phyloP scores from a whole-genome alignment of 1,139 yeast genomes.

The Saccharomyces hybrid region DNA sequence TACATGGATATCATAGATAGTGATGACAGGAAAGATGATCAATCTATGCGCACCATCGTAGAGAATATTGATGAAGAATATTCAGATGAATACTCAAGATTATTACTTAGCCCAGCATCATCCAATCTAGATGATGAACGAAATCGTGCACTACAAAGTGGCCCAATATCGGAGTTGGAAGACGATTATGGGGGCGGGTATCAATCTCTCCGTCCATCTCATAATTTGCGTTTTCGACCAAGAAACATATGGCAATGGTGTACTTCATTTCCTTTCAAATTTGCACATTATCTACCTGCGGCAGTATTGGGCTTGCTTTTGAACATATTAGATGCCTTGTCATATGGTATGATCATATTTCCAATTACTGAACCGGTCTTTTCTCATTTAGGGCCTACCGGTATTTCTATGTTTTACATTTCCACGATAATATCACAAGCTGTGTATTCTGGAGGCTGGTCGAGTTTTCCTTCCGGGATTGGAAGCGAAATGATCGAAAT shows the following conservation, averaged over 20 bases:
- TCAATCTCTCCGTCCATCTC: background rate
- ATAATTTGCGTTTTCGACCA: background rate
- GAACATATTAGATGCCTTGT: slow-evolving; percentile 84
- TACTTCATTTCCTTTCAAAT: slow-evolving; percentile 7
- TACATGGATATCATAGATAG: slow-evolving; percentile 7
- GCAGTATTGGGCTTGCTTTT: slow-evolving; percentile 77
- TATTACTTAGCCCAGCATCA: slow-evolving; percentile 10
- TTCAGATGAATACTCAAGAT: slow-evolving; percentile 9
- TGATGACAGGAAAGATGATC: background rate
- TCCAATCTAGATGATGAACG: slow-evolving; percentile 3
- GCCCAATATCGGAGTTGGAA: background rate
- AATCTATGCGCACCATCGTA: slow-evolving; percentile 1
- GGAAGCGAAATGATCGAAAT: slow-evolving; percentile 99
- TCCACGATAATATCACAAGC: slow-evolving; percentile 84
- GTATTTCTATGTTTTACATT: slow-evolving; percentile 87
- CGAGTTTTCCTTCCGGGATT: slow-evolving; percentile 79
- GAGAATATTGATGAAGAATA: slow-evolving; percentile 2
- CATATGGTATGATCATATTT: slow-evolving; percentile 95
- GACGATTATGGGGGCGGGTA: background rate
- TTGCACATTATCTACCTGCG: slow-evolving; percentile 37
- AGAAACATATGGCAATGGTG: background rate
- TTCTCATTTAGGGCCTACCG: slow-evolving; percentile 74
- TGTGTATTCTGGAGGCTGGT: slow-evolving; percentile 83
- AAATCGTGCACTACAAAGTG: background rate
- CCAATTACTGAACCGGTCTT: slow-evolving; percentile 80